Percentiles rank a stretch among this genome's conserved stretches.
These are phyloP conservation scores for Erucastrum elatum DNA, from an alignment of 345 rosid species.

Conservation along the genomic window DNA sequence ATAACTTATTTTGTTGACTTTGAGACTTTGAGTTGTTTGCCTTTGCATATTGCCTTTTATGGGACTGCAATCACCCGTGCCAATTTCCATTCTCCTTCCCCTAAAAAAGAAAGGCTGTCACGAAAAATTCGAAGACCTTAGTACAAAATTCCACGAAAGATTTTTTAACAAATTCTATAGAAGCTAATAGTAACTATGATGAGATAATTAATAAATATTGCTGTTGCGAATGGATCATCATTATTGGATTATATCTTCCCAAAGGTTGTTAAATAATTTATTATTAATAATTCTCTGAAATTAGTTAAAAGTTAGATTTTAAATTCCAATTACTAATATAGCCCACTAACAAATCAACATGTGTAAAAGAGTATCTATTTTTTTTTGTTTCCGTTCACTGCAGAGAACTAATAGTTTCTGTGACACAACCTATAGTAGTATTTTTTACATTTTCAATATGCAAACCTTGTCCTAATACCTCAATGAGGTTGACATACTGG, in stretches of 20 bases:
- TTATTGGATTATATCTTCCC: too few relatives aligned
- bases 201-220: background rate
- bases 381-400: too few relatives aligned
- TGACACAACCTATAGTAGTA: too few relatives aligned
- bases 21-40: conserved; percentile 31
- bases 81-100: conserved; percentile 28
- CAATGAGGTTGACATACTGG: background rate
- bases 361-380: too few relatives aligned
- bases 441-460: too few relatives aligned
- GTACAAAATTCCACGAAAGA: background rate
- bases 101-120: conserved; percentile 21
- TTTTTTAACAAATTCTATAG: background rate
- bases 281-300: too few relatives aligned
- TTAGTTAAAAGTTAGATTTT: too few relatives aligned
- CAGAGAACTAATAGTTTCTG: too few relatives aligned
- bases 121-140: background rate
- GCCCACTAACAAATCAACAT: too few relatives aligned
- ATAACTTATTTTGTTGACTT: conserved; percentile 34
- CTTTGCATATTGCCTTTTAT: conserved; percentile 9
- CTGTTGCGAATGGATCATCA: background rate
- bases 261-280: too few relatives aligned
- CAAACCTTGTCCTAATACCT: too few relatives aligned
- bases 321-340: too few relatives aligned
- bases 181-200: background rate
- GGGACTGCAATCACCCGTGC: conserved; percentile 37